Percentiles rank a stretch among this genome's conserved stretches.
phyloP scores from a whole-genome alignment of 441 rosid species.

The Codiaeum variegatum region DNA sequence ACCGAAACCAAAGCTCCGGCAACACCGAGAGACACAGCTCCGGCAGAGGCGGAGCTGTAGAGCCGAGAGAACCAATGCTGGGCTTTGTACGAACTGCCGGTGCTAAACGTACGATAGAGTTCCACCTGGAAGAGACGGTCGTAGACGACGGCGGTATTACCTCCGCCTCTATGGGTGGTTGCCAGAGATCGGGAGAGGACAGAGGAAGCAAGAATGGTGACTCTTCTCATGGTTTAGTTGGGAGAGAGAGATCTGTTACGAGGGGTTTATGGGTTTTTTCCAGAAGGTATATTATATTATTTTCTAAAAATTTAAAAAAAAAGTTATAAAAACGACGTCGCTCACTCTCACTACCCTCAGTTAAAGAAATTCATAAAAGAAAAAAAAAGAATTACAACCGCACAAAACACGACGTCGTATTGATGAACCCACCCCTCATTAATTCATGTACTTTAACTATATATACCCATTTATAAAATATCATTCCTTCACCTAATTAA shows the following conservation, averaged over 20 bases:
- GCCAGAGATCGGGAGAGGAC: slow-evolving; percentile 30
- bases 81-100: slow-evolving; percentile 14
- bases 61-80: slow-evolving; percentile 26
- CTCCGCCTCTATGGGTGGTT: slow-evolving; percentile 16
- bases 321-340: no score
- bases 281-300: not conserved
- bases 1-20: slow-evolving; percentile 40
- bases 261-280: not conserved
- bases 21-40: slow-evolving; percentile 21
- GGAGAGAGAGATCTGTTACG: not conserved
- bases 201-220: slow-evolving; percentile 26
- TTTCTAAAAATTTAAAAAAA: no score
- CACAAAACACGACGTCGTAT: no score
- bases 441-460: no score
- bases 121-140: slow-evolving; percentile 26
- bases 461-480: no score
- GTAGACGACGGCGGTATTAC: slow-evolving; percentile 12
- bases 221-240: slow-evolving; percentile 32
- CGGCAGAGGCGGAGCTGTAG: slow-evolving; percentile 16
- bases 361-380: no score
- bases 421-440: no score
- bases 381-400: no score
- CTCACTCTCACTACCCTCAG: no score
- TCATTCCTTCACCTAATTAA: no score
- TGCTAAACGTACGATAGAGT: slow-evolving; percentile 25